Evolutionary conservation across 768 basidiomycete genomes (phyloP).

Genomic region (Podaxis mareebaensis): DNA sequence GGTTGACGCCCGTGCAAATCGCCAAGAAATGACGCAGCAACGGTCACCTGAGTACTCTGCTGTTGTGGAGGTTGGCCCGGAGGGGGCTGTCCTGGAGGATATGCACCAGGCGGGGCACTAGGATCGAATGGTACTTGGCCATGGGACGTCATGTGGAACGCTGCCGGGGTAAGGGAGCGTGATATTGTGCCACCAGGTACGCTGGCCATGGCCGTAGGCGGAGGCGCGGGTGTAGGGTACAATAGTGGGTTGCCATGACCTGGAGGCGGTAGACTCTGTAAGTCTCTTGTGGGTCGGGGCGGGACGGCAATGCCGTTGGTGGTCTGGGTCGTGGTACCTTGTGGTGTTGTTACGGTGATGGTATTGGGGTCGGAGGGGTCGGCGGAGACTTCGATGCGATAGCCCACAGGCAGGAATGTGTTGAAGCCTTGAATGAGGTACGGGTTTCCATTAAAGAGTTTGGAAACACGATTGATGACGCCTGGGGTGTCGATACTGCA

Average conservation of each 20-base stretch:
- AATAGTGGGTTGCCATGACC: conserved; percentile 29
- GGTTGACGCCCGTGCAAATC: conserved; percentile 40
- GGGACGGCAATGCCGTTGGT: conserved; percentile 40
- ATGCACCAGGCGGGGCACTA: conserved; percentile 14
- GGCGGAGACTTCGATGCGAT: conserved; percentile 84
- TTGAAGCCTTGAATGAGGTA: conserved; percentile 96
- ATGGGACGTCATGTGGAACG: conserved; percentile 44
- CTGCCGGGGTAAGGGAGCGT: conserved; percentile 35
- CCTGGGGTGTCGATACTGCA: conserved; percentile 94
- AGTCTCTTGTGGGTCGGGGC: conserved; percentile 30
- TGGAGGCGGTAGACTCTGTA: conserved; percentile 29
- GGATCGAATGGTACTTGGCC: conserved; percentile 38
- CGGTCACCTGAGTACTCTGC: conserved; percentile 41
- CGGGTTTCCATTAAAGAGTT: conserved; percentile 89
- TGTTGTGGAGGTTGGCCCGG: conserved; percentile 47
- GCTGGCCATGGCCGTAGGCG: conserved; percentile 33
- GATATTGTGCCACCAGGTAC: conserved; percentile 43
- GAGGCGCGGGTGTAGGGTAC: conserved; percentile 30
- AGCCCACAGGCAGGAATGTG: conserved; percentile 93
- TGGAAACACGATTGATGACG: conserved; percentile 93
- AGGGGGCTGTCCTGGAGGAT: conserved; percentile 38
- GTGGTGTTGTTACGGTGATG: conserved; percentile 82
- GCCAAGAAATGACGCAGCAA: conserved; percentile 67
- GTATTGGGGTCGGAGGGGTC: conserved; percentile 70
- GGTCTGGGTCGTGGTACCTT: conserved; percentile 68